Percentiles rank a stretch among this genome's conserved stretches.
These are phyloP conservation scores for Rubroshorea leprosula DNA, from an alignment of 345 rosid species.

Conservation along the genomic window DNA sequence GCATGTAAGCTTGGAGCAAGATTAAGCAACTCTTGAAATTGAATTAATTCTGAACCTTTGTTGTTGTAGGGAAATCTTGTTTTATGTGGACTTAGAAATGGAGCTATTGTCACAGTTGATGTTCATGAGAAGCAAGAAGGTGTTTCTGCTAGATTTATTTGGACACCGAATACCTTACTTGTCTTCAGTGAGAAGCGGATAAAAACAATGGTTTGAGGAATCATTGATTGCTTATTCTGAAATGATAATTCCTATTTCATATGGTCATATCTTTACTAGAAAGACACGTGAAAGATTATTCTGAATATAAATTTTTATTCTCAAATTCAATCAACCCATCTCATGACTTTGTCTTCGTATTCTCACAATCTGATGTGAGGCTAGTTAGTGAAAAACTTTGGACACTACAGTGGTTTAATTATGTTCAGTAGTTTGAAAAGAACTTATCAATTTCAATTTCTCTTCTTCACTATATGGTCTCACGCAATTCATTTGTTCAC, in stretches of 20 bases:
- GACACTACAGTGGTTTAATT: neutral
- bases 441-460: neutral
- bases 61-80: constrained; percentile 58
- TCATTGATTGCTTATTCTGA: constrained; percentile 4
- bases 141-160: constrained; percentile 28
- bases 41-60: constrained; percentile 1
- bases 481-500: too few relatives aligned
- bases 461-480: neutral
- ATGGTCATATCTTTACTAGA: neutral
- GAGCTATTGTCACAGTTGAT: constrained; percentile 77
- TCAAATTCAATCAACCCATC: neutral
- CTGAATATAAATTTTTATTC: neutral
- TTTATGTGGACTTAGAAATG: constrained; percentile 84
- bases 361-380: neutral
- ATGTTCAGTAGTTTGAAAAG: neutral
- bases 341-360: neutral
- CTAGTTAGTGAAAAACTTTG: constrained; percentile 1
- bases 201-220: constrained; percentile 67
- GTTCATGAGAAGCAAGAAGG: constrained; percentile 51
- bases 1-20: neutral
- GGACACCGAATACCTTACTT: constrained; percentile 45
- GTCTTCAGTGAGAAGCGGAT: constrained; percentile 23
- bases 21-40: constrained; percentile 6
- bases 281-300: neutral
- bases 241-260: neutral